Base-by-base conservation (phyloP, 768 basidiomycete genomes). In the Leucogyrophana mollusca region DNA sequence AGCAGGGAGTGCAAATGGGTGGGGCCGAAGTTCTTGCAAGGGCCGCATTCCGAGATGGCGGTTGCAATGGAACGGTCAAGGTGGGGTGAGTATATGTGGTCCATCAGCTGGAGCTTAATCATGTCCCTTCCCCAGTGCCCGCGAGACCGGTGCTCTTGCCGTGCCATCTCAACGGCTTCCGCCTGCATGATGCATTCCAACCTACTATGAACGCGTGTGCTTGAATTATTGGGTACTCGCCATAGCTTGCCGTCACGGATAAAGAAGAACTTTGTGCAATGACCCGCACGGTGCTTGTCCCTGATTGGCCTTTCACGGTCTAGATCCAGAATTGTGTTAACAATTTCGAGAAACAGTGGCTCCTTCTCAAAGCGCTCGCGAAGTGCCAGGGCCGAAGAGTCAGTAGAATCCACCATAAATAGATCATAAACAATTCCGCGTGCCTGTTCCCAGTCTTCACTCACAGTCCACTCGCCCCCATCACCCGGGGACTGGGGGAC, bases 1-100 rank as follows among this genome's bases (percentile, higher is more conserved):
- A 72, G 54, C 0, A 74, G 61, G 9, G 58, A 4, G 41, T 58
- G 47, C 1, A 58, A 36, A 39, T 62, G 49, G 1, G 44, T 17
- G 9, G 47, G 17, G 3, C 66, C 45, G 30, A 62, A 54, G 33
- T 53, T 50, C 34, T 56, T 53, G 50, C 64, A 68, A 7, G 47
- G 33, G 0, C 33, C 46, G 38, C 66, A 68, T 2, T 60, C 38
- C 3, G 9, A 18, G 9, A 65, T 37, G 3, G 52, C 54, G 0
- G 20, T 46, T 3, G 37, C n/a, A 5, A 60, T 45, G 1, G 46
- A 51, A 4, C 25, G 39, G 14, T 58, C 45, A 1, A 56, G 30
- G 1, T 18, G 0, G 10, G 44, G 47, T 14, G 46, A 40, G 1
- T 8, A 50, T 0, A 55, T 25, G 0, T 18, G n/a, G 33, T 49